phyloP scores from a whole-genome alignment of 768 basidiomycete species.

The Fibroporia radiculosa region DNA sequence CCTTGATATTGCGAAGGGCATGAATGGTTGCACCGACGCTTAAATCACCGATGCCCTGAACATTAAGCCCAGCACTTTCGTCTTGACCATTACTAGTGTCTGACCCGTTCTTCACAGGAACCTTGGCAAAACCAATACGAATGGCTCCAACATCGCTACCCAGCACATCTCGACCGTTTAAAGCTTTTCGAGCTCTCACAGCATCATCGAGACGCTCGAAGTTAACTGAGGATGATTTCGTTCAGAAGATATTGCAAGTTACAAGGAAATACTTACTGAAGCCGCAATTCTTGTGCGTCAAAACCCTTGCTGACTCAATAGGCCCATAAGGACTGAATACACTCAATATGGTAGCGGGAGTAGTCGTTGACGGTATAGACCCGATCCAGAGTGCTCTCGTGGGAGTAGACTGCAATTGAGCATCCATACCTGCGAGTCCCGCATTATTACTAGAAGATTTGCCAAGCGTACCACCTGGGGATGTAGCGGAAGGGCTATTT shows the following conservation, averaged over 20 bases:
- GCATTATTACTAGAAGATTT: slow-evolving; percentile 43
- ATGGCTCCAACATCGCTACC: slow-evolving; percentile 96
- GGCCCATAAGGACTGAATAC: slow-evolving; percentile 97
- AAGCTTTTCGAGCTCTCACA: slow-evolving; percentile 87
- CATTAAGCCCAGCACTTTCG: slow-evolving; percentile 55
- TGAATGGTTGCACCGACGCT: slow-evolving; percentile 87
- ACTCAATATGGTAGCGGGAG: slow-evolving; percentile 88
- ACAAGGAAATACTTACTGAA: slow-evolving; percentile 48
- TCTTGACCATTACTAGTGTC: slow-evolving; percentile 53
- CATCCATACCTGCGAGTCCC: slow-evolving; percentile 65
- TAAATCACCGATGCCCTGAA: slow-evolving; percentile 78
- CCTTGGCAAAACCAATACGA: slow-evolving; percentile 94
- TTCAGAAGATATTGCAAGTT: neutral
- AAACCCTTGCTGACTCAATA: slow-evolving; percentile 91
- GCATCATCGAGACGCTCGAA: slow-evolving; percentile 98
- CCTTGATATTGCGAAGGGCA: slow-evolving; percentile 80
- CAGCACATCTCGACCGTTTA: slow-evolving; percentile 93
- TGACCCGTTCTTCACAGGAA: slow-evolving; percentile 83
- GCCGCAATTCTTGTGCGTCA: slow-evolving; percentile 97
- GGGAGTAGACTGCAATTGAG: slow-evolving; percentile 83
- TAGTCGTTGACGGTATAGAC: slow-evolving; percentile 91
- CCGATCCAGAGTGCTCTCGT: slow-evolving; percentile 98
- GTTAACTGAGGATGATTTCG: slow-evolving; percentile 52
- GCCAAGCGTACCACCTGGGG: slow-evolving; percentile 39
- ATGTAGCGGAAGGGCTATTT: slow-evolving; percentile 56